Conservation (phyloP, 495 filamentous ascomycete genomes). For the Polyplosphaeria fusca region DNA sequence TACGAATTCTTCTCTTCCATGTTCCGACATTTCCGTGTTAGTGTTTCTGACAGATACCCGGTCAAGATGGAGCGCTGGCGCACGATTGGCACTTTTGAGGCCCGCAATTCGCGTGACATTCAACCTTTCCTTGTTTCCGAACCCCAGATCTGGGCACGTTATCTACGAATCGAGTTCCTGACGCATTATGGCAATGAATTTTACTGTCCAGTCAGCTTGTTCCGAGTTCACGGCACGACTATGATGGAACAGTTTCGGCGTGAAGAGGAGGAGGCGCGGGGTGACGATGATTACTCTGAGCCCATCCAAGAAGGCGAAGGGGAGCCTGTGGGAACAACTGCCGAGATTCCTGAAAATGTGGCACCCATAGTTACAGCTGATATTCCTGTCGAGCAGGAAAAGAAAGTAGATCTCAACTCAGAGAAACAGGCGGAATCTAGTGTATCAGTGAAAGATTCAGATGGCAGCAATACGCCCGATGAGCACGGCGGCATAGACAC, state of each 20-base stretch:
- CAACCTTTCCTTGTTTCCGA: conserved; percentile 92
- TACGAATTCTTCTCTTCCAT: conserved; percentile 99
- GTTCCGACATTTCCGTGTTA: conserved; percentile 83
- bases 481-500: not conserved
- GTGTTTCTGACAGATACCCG: conserved; percentile 89
- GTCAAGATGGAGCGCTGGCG: conserved; percentile 91
- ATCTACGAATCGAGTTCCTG: conserved; percentile 85
- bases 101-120: conserved; percentile 84
- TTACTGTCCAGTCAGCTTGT: conserved; percentile 86
- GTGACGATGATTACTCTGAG: conserved; percentile 54
- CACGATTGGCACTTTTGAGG: conserved; percentile 81
- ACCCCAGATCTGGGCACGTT: conserved; percentile 91
- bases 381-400: not conserved
- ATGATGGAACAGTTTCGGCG: conserved; percentile 92
- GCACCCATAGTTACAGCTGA: not conserved
- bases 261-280: conserved; percentile 62
- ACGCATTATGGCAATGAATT: conserved; percentile 94
- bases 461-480: not conserved
- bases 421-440: not conserved
- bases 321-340: conserved; percentile 24
- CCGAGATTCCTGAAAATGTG: conserved; percentile 22
- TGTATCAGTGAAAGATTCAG: not conserved
- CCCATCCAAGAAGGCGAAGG: conserved; percentile 45
- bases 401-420: not conserved
- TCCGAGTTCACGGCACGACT: conserved; percentile 90